Evolutionary conservation across 306 rosid species (phyloP).

Genomic region (Trifolium fragiferum): DNA sequence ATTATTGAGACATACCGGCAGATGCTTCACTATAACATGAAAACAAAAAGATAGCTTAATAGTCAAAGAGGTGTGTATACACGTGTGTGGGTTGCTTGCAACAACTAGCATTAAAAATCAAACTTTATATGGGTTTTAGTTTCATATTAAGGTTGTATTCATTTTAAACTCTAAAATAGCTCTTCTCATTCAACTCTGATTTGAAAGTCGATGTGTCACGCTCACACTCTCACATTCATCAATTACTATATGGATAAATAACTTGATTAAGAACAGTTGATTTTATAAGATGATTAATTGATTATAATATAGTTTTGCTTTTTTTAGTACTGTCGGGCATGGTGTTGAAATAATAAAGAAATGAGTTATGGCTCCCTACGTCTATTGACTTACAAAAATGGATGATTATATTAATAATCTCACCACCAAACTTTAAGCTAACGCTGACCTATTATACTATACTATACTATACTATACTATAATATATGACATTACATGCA

Average conservation of each 20-base stretch:
- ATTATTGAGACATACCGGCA: too few relatives aligned
- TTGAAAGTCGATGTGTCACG: slow-evolving; percentile 35
- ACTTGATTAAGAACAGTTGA: background rate
- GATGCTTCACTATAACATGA: too few relatives aligned
- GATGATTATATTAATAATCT: slow-evolving; percentile 34
- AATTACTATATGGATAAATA: background rate
- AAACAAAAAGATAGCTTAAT: too few relatives aligned
- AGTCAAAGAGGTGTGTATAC: slow-evolving; percentile 19
- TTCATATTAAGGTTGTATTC: slow-evolving; percentile 41
- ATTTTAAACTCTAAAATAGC: background rate
- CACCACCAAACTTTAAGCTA: slow-evolving; percentile 33
- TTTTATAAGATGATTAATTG: background rate
- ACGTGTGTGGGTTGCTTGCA: slow-evolving; percentile 32
- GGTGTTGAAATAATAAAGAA: slow-evolving; percentile 27
- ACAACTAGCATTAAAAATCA: slow-evolving; percentile 40
- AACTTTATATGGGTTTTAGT: slow-evolving; percentile 14
- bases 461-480: background rate
- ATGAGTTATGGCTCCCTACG: background rate
- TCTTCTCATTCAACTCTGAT: slow-evolving; percentile 16
- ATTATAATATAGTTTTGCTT: background rate
- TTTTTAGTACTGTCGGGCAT: slow-evolving; percentile 3
- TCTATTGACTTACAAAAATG: slow-evolving; percentile 13
- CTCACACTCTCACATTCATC: background rate
- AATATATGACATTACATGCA: background rate
- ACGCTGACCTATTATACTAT: background rate